Percentiles rank a stretch among this genome's conserved stretches.
Conservation (phyloP, 1,284 basidiomycete species). For the Flammula alnicola region DNA sequence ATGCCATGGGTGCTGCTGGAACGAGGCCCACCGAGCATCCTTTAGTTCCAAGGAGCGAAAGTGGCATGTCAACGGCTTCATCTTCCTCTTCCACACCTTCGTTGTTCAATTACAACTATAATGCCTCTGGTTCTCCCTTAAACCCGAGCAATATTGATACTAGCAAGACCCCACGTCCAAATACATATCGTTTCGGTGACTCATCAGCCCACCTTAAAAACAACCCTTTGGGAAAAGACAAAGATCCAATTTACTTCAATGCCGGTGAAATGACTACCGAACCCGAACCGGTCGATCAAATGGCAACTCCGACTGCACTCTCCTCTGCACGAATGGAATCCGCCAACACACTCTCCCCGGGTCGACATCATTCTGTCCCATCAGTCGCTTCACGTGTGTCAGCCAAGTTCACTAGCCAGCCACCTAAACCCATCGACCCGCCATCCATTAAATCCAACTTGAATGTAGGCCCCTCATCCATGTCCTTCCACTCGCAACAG, state of each 20-base stretch:
- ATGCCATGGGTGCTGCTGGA: slow-evolving; percentile 31
- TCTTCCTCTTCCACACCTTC: slow-evolving; percentile 10
- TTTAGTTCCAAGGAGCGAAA: slow-evolving; percentile 24
- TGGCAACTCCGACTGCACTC: slow-evolving; percentile 7
- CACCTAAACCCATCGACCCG: slow-evolving; percentile 22
- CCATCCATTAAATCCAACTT: slow-evolving; percentile 16
- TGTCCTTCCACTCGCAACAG: slow-evolving; percentile 14
- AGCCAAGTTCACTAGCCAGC: slow-evolving; percentile 17
- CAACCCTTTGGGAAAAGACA: background rate
- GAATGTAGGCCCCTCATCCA: slow-evolving; percentile 6
- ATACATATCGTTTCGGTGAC: too few species aligned
- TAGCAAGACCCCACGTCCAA: slow-evolving; percentile 16
- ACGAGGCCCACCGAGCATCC: slow-evolving; percentile 22
- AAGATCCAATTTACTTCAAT: slow-evolving; percentile 4
- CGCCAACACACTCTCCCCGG: background rate
- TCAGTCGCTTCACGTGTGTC: background rate
- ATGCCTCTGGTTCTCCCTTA: background rate
- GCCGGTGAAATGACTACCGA: slow-evolving; percentile 14
- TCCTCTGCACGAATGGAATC: slow-evolving; percentile 8
- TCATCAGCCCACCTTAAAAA: too few species aligned
- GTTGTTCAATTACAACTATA: slow-evolving; percentile 17
- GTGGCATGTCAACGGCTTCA: slow-evolving; percentile 5
- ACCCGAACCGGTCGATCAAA: slow-evolving; percentile 14
- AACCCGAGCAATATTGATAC: slow-evolving; percentile 3
- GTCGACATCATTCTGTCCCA: background rate